Percentiles rank a stretch among this genome's conserved stretches.
phyloP scores from a whole-genome alignment of 352 stramenopile genomes.

The Pythium sp. region DNA sequence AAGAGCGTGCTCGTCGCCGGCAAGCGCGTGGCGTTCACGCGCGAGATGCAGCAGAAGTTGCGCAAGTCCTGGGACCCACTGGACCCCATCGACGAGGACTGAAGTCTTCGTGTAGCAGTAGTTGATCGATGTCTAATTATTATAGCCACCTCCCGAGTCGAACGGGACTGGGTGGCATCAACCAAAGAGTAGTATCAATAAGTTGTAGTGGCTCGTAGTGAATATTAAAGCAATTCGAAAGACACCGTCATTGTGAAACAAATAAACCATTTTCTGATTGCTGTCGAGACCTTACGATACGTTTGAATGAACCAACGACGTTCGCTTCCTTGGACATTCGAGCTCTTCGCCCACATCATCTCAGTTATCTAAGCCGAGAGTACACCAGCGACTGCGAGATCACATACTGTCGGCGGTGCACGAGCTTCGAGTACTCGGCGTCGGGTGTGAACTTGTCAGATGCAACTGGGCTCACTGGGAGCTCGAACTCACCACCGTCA shows the following conservation, averaged over 20 bases:
- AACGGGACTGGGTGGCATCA: background rate
- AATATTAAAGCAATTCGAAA: background rate
- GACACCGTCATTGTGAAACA: background rate
- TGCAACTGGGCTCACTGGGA: background rate
- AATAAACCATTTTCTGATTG: background rate
- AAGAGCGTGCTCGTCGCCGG: slow-evolving; percentile 39
- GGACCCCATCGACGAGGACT: slow-evolving; percentile 47
- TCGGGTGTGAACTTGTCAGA: background rate
- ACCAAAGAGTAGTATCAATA: background rate
- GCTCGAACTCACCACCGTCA: background rate
- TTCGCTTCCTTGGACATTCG: background rate
- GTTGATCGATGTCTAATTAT: background rate
- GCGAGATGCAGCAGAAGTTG: slow-evolving; percentile 46
- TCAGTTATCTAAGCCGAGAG: background rate
- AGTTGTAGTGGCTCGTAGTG: background rate
- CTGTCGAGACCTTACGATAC: background rate
- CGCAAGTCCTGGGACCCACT: slow-evolving; percentile 41
- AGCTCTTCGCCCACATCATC: background rate
- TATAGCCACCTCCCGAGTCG: background rate
- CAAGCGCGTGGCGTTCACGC: slow-evolving; percentile 50
- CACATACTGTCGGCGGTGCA: slow-evolving; percentile 7
- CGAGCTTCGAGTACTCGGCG: slow-evolving; percentile 4
- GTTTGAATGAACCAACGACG: background rate
- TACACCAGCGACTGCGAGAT: slow-evolving; percentile 10
- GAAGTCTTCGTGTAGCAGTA: slow-evolving; percentile 5